Evolutionary conservation across 805 yeast species (phyloP).

Genomic region (Blastobotrys mokoenaii): DNA sequence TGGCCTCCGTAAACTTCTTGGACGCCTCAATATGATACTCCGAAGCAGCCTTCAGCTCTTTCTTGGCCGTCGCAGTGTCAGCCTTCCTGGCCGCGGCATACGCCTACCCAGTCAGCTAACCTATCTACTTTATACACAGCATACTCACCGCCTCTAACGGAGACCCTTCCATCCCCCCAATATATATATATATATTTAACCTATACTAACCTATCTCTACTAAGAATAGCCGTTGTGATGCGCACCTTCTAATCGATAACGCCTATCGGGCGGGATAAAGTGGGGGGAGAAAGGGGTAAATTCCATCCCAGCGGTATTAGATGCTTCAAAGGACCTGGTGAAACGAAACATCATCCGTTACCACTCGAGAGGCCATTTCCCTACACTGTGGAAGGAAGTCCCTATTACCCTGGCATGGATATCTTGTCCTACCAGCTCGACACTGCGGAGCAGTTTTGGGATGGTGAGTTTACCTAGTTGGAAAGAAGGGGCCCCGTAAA

Average conservation of each 20-base stretch:
- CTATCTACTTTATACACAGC: background rate
- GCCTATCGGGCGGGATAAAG: background rate
- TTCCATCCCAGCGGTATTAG: background rate
- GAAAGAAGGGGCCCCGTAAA: slow-evolving; percentile 19
- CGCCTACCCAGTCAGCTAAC: slow-evolving; percentile 29
- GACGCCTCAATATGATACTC: slow-evolving; percentile 33
- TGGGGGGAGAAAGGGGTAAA: background rate
- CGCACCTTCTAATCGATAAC: no score
- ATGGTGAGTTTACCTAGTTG: slow-evolving; percentile 25
- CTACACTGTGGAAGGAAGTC: no score
- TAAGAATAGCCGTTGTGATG: no score
- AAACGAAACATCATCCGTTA: no score
- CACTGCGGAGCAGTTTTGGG: slow-evolving; percentile 26
- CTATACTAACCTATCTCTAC: no score
- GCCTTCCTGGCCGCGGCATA: slow-evolving; percentile 47
- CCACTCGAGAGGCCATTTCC: no score
- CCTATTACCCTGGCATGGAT: slow-evolving; percentile 24
- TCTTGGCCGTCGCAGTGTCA: slow-evolving; percentile 38
- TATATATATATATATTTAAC: background rate
- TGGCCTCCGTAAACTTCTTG: slow-evolving; percentile 25
- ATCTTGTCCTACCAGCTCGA: slow-evolving; percentile 24
- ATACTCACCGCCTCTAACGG: slow-evolving; percentile 15
- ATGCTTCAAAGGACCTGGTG: no score
- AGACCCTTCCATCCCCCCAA: slow-evolving; percentile 13
- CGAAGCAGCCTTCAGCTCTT: slow-evolving; percentile 37